Base-by-base conservation (phyloP, 108 stramenopile species). In the Discostella stelligeroides region DNA sequence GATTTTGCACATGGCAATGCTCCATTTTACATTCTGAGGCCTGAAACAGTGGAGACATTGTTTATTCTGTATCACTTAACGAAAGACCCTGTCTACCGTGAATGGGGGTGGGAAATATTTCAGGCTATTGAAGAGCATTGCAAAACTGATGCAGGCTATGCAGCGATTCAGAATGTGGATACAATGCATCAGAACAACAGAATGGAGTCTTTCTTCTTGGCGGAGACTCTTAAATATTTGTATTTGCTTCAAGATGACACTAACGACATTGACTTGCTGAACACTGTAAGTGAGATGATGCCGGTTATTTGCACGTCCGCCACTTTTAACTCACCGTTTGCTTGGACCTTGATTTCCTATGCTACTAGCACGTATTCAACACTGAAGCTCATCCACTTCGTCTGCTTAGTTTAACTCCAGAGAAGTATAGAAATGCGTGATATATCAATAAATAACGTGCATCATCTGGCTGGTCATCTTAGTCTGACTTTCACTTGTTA, bases 221-320 rank as follows among this genome's bases (percentile, higher is more conserved):
- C 88, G 40, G 96, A 96, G 82, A 96, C 94, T 18, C 78, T 96
- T 37, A 96, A 96, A 77, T 96, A 96, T 69, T 70, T 92, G 20
- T 87, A 86, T 62, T 38, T 76, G 10, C 62, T 76, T 47, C 75
- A 76, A 59, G 70, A 76, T 28, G 62, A 70, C 30, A 42, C 45
- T 9, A 29, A 70, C 25, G 61, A 62, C 20, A 43, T 76, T 39
- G 75, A 76, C 24, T 62, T 76, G 14, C 51, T 76, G 49, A 76
- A 76, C 25, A 62, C 43, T 30, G 71, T 72, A 38, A 67, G 71
- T 67, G 41, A 29, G 30, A 47, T 40, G 50, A 29, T 21, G 27
- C 47, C 17, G 3, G 41, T 37, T 17, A 25, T 34, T 27, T 15
- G 20, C 17, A 27, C 70, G 43, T 30, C 63, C 49, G 55, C 23